Evolutionary conservation across 768 basidiomycete species (phyloP), one percentile per base, ranked within the genome.

Genomic region (Hypsizygus marmoreus): DNA sequence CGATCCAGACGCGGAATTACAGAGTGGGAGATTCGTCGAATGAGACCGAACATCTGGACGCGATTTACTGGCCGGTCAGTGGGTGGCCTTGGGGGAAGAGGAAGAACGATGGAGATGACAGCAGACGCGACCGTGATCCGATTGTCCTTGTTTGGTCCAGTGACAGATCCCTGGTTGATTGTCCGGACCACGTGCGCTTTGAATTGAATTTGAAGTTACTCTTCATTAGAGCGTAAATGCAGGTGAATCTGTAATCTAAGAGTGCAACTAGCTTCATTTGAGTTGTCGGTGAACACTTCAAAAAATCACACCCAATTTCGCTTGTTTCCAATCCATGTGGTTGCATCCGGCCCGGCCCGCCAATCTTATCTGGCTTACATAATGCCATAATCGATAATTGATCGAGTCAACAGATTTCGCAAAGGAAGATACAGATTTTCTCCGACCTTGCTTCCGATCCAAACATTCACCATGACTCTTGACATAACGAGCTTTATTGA

Each of bases 401-500:
- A 52, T 52, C 46, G 46, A 52, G 51, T 52, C 45, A 51, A n/a
- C n/a, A n/a, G n/a, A n/a, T n/a, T n/a, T n/a, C n/a, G n/a, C n/a
- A n/a, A 19, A 26, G 25, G 25, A 29, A 29, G 35, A 23, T 17
- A 25, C 28, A 36, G 32, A 40, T 38, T 40, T 39, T 29, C 32
- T 31, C n/a, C 16, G 20, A 25, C 12, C 36, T 37, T 12, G 25
- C 36, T 36, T 41, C 33, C 25, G 5, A 36, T 24, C 36, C 33
- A 40, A 29, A 12, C 40, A 12, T 49, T 50, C 47, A 66, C 42
- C 56, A 93, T 92, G 91, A 93, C 91, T 12, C 74, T 93, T 55
- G 91, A 93, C 72, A 73, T 92, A 17, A 73, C 82, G 9, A 77
- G 74, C 44, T 93, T 93, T 56, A 89, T 93, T 55, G 84, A 90